Percentiles rank a stretch among this genome's conserved stretches.
Evolutionary conservation across 768 basidiomycete species (phyloP).

Genomic region (Xerocomellus amylosporus): DNA sequence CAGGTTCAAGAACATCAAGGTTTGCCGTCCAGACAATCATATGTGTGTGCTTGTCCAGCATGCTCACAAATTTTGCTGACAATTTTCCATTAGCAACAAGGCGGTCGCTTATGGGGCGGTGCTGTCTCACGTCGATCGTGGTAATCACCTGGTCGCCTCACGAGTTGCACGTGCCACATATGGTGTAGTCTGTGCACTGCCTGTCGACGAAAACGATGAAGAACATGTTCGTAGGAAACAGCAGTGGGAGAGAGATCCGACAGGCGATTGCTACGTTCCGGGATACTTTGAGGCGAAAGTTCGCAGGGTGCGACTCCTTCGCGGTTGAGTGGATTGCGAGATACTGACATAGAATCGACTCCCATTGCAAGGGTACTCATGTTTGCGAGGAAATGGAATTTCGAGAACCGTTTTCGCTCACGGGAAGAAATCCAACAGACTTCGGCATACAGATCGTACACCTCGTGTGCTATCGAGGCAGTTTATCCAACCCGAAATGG

Average conservation of each 20-base stretch:
- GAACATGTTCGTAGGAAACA: conserved; percentile 9
- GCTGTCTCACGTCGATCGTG: neutral
- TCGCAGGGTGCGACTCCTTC: neutral
- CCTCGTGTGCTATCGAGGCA: conserved; percentile 5
- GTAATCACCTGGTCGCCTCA: neutral
- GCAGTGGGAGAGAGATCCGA: conserved; percentile 8
- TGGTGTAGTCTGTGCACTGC: conserved; percentile 4
- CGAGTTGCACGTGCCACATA: conserved; percentile 8
- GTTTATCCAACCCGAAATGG: conserved; percentile 6
- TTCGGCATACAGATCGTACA: conserved; percentile 4
- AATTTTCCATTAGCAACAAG: neutral
- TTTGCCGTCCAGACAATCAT: conserved; percentile 9
- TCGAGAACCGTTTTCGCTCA: conserved; percentile 8
- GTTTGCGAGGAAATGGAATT: conserved; percentile 10
- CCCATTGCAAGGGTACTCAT: neutral
- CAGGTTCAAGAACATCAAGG: neutral
- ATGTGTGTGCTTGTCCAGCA: neutral
- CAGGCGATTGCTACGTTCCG: conserved; percentile 9
- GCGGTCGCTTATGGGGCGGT: conserved; percentile 9
- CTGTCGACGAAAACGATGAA: neutral
- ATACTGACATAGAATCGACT: neutral
- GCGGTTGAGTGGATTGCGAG: neutral
- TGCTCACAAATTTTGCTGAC: neutral
- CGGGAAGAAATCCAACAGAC: neutral
- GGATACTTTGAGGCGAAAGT: conserved; percentile 13